Conservation (phyloP, 495 filamentous ascomycete genomes). For the Penicillium crystallinum region DNA sequence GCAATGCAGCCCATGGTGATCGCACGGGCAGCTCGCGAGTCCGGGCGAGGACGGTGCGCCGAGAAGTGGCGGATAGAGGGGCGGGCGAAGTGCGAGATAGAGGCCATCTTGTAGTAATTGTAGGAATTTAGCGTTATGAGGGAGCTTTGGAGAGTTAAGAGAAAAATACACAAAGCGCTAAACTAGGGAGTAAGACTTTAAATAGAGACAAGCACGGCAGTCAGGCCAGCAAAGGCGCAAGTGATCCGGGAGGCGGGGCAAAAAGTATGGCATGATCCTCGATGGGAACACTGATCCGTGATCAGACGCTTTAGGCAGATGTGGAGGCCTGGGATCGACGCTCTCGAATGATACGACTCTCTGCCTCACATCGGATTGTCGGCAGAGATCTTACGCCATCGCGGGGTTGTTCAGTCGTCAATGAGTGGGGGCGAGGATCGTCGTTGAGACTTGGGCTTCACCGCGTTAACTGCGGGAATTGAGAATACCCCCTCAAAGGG, state of each 20-base stretch:
- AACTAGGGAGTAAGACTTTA: not conserved
- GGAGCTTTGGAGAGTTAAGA: not conserved
- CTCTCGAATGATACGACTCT: not conserved
- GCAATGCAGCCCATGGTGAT: conserved; percentile 37
- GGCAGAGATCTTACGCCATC: conserved; percentile 21
- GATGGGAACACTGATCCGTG: conserved; percentile 7
- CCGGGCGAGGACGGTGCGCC: conserved; percentile 35
- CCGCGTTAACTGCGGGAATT: conserved; percentile 6
- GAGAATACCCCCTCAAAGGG: no score
- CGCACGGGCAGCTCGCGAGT: conserved; percentile 35
- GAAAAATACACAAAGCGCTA: not conserved
- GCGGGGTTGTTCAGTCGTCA: conserved; percentile 12
- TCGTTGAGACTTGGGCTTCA: not conserved
- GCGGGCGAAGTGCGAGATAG: conserved; percentile 27
- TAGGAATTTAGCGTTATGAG: not conserved
- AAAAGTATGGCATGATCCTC: conserved; percentile 12
- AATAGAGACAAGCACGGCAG: conserved; percentile 1
- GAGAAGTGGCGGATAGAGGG: conserved; percentile 44
- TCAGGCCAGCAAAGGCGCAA: conserved; percentile 19
- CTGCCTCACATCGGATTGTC: conserved; percentile 1
- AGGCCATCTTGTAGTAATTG: conserved; percentile 20
- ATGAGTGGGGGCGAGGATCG: not conserved
- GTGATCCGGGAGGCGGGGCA: conserved; percentile 20
- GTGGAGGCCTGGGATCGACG: not conserved
- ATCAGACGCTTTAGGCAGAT: conserved; percentile 3